Conservation (phyloP, 768 basidiomycete genomes). For the Amanita polypyramis region DNA sequence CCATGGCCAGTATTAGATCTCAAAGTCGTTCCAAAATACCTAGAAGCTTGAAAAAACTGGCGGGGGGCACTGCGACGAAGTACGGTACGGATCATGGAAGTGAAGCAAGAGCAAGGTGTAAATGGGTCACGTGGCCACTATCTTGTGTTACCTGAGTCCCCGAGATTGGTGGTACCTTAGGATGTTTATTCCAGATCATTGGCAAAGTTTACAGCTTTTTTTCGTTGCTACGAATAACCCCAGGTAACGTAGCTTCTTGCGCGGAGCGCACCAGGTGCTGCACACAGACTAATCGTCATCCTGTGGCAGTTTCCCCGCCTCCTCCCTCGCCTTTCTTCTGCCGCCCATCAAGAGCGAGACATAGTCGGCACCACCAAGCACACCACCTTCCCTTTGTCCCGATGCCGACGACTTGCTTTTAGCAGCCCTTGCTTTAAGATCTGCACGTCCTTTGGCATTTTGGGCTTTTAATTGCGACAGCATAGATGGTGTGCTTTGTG, state of each 20-base stretch:
- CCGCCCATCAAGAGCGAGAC: constrained; percentile 62
- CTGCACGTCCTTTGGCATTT: constrained; percentile 38
- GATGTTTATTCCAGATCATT: too few species aligned
- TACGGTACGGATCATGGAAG: constrained; percentile 25
- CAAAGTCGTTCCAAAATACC: constrained; percentile 8
- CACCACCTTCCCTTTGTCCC: constrained; percentile 24
- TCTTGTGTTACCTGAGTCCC: too few species aligned
- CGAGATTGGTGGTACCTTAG: too few species aligned
- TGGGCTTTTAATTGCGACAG: constrained; percentile 27
- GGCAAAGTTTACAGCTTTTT: not conserved
- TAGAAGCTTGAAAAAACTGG: constrained; percentile 2
- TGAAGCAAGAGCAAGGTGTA: constrained; percentile 9
- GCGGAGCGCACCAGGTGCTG: too few species aligned
- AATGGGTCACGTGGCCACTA: constrained; percentile 17
- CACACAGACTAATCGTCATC: constrained; percentile 11
- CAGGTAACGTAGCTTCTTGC: too few species aligned
- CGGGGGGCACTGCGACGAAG: constrained; percentile 9
- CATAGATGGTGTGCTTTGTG: constrained; percentile 10
- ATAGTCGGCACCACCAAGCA: constrained; percentile 72
- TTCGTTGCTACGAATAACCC: too few species aligned
- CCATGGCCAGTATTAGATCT: constrained; percentile 10
- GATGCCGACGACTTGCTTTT: constrained; percentile 13
- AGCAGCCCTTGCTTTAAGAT: constrained; percentile 31
- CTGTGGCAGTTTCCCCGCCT: constrained; percentile 51
- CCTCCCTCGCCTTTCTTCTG: constrained; percentile 54